phyloP scores from a whole-genome alignment of 257 asterid genomes.

The Ajuga chamaepitys region DNA sequence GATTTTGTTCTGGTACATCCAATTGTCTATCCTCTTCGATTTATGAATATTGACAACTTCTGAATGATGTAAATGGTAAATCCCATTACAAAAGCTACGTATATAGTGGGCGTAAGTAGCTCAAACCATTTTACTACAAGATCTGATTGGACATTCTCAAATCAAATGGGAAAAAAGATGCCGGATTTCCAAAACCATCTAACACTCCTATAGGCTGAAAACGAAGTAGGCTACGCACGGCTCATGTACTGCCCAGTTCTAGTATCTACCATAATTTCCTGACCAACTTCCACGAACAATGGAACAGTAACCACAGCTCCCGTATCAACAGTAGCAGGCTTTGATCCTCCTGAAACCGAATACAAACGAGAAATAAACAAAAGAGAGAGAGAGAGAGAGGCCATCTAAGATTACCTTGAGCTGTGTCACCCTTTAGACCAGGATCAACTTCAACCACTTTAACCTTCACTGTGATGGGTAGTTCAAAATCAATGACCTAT shows the following conservation, averaged over 20 bases:
- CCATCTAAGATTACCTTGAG: constrained; percentile 60
- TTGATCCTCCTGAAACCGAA: constrained; percentile 75
- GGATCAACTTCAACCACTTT: constrained; percentile 86
- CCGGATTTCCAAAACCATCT: background rate
- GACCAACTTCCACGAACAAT: constrained; percentile 59
- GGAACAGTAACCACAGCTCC: constrained; percentile 93
- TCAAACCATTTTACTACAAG: background rate
- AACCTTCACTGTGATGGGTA: constrained; percentile 87
- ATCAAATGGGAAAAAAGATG: constrained; percentile 13
- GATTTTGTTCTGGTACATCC: background rate
- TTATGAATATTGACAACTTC: background rate
- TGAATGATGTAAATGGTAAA: background rate
- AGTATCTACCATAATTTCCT: constrained; percentile 68
- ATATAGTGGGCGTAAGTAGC: background rate
- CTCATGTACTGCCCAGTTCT: constrained; percentile 97
- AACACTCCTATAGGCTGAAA: constrained; percentile 4
- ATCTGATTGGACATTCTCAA: constrained; percentile 7
- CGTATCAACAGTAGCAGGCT: constrained; percentile 81
- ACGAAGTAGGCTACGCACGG: constrained; percentile 48
- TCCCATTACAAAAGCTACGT: background rate
- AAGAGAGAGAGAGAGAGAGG: background rate
- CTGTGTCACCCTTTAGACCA: constrained; percentile 95
- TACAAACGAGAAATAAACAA: background rate
- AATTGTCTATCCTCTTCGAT: background rate
- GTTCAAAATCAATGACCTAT: constrained; percentile 93